Base-by-base conservation (phyloP, 2,329 filamentous ascomycete genomes). In the Fusarium sp. region DNA sequence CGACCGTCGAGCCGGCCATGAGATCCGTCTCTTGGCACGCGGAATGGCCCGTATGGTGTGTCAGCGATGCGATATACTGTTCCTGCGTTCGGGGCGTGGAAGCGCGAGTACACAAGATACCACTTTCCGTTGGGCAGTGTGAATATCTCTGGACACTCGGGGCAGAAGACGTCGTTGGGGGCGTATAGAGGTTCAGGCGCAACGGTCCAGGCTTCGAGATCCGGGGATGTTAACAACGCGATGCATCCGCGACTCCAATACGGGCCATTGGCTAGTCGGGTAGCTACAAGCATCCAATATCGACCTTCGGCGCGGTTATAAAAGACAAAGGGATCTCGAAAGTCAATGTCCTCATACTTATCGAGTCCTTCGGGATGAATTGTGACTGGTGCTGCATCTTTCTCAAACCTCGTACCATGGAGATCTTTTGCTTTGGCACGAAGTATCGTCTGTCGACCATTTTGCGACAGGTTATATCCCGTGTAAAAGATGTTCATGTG, bases 241-340 rank as follows among this genome's bases (percentile, higher is more conserved):
- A 83, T 72, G 69, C 81, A 82, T 22, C 81, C 81, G 17, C 81
- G 76, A n/a, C 73, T 80, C 81, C 80, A 83, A 64, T 78, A 76
- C 0, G 81, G 80, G 2, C 81, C 81, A 10, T 57, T 66, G 7
- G 73, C 71, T 6, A 82, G 77, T n/a, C 81, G 77, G 8, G 81
- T 79, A 33, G 78, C 80, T 18, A 82, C 79, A n/a, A 83, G 76
- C 81, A 83, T 83, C 81, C 81, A 83, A 56, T 79, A 83, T n/a
- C 72, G 66, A 2, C 65, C 49, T 52, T 81, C 80, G 24, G 61
- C 63, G 2, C 67, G 66, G 67, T 82, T 81, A 68, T 72, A 82
- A 63, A 81, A 82, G 57, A 83, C 73, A 60, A 79, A 82, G 4
- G 81, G 80, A 64, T 83, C 81, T 35, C 81, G 78, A 70, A 82